Percentiles rank a stretch among this genome's conserved stretches.
phyloP scores from a whole-genome alignment of 1,139 yeast species.

The Magnusiomyces sp. region DNA sequence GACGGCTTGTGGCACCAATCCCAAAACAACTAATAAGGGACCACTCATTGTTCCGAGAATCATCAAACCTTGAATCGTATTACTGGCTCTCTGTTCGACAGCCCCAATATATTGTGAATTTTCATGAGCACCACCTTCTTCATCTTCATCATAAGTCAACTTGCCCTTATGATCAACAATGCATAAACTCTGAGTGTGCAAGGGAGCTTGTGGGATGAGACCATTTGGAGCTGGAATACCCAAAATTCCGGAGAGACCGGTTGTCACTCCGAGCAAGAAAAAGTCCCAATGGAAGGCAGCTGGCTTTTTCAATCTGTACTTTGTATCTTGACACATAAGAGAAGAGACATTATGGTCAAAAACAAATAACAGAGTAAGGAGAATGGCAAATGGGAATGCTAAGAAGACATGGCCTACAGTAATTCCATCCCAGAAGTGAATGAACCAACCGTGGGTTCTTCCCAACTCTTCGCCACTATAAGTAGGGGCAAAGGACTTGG shows the following conservation, averaged over 20 bases:
- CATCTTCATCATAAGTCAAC: constrained; percentile 18
- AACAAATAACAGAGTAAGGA: constrained; percentile 74
- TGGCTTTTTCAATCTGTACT: constrained; percentile 76
- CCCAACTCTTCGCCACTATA: constrained; percentile 28
- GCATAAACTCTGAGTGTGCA: constrained; percentile 75
- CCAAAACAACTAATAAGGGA: constrained; percentile 72
- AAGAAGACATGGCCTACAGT: constrained; percentile 68
- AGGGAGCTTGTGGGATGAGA: constrained; percentile 91
- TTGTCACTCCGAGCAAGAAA: constrained; percentile 70
- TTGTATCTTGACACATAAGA: constrained; percentile 78
- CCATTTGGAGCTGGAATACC: constrained; percentile 98
- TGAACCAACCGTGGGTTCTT: constrained; percentile 59
- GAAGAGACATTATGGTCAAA: constrained; percentile 95
- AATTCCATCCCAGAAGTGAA: constrained; percentile 63
- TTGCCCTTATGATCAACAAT: constrained; percentile 40
- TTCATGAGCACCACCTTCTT: constrained; percentile 3
- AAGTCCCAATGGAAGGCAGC: constrained; percentile 92
- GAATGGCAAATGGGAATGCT: constrained; percentile 86
- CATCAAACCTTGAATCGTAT: constrained; percentile 73
- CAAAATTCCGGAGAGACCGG: constrained; percentile 75
- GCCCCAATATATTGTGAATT: constrained; percentile 38
- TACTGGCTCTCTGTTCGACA: constrained; percentile 84
- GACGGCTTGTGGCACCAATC: constrained; percentile 89
- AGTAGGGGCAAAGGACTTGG: constrained; percentile 72
- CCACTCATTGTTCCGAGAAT: constrained; percentile 84